A percentile compares a stretch with the other conserved stretches of the same genome.
Evolutionary conservation across 2,329 filamentous ascomycete genomes (phyloP).

Genomic region (Alternaria arborescens): DNA sequence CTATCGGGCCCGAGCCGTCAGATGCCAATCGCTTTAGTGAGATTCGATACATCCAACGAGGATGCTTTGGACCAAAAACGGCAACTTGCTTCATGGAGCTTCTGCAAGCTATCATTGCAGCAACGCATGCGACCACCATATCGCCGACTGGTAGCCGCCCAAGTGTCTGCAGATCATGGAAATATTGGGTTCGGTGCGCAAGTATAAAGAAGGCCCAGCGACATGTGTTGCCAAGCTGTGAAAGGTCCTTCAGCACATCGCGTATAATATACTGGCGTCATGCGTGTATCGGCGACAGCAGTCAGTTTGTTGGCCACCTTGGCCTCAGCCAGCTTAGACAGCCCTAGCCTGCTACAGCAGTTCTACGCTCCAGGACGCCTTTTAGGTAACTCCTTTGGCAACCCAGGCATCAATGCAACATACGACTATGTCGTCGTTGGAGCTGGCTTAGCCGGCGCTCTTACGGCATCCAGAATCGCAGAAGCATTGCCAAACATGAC

Average conservation of each 20-base stretch:
- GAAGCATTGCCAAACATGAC: conserved; percentile 13
- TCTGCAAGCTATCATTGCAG: conserved; percentile 6
- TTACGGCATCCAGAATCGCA: conserved; percentile 30
- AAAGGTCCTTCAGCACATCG: neutral
- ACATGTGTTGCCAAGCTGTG: neutral
- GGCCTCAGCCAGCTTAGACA: conserved; percentile 9
- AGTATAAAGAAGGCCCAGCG: neutral
- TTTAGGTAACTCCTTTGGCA: conserved; percentile 24
- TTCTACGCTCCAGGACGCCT: conserved; percentile 18
- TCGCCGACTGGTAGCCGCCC: neutral
- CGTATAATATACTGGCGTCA: neutral
- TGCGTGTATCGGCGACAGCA: neutral
- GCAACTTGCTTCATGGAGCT: conserved; percentile 1
- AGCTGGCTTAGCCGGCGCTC: conserved; percentile 34
- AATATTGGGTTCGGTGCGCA: neutral
- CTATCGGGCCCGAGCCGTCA: conserved; percentile 2
- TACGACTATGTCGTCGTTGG: conserved; percentile 41
- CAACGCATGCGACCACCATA: neutral
- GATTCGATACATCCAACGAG: neutral
- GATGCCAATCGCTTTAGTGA: conserved; percentile 1
- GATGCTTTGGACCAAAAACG: neutral
- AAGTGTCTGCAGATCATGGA: neutral
- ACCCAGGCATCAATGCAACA: conserved; percentile 31
- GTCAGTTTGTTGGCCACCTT: neutral
- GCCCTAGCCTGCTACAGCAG: conserved; percentile 11